Evolutionary conservation across 1,284 basidiomycete genomes (phyloP), one percentile per base, ranked within the genome.

Genomic region (Apiotrichum gamsii): DNA sequence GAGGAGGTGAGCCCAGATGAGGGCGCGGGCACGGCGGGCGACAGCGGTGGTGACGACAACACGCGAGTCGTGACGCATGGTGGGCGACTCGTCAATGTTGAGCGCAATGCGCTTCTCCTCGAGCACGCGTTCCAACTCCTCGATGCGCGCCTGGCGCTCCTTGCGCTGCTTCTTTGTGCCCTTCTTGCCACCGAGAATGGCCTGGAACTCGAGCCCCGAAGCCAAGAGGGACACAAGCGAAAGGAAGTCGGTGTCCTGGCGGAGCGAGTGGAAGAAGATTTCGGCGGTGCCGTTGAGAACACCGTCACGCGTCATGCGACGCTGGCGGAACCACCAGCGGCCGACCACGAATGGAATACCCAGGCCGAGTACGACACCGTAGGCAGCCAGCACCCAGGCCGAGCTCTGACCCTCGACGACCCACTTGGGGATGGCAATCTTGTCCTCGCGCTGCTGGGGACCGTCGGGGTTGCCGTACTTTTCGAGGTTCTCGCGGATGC

Each of bases 301-400:
- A 35, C 90, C 90, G 61, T 98, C 95, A 69, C 96, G 95, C 24
- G 95, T 98, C 68, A 82, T 84, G 55, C 83, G 79, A 46, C 88
- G 80, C 59, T 85, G 89, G 15, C 90, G 89, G 67, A 97, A 98
- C 95, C 95, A 99, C 95, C 95, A 99, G 45, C 83, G 81, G 18
- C 89, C 88, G 51, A 91, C 91, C n/a, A 93, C 74, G 49, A 79
- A 81, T 25, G 95, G 95, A 18, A 98, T 79, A 3, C 83, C 79
- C 39, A 85, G 82, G 47, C 93, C 95, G 51, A 99, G 85, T 16
- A 95, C 68, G 16, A 94, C 45, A 5, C 85, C 94, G 65, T 99
- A 99, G 9, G 82, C 75, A 23, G 83, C 87, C 33, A 99, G 79
- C 0, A 98, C 89, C 80, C 84, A 93, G 31, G 88, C 80, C 54